Conservation (phyloP, 2,329 filamentous ascomycete genomes). For the Aspergillus clavatus region DNA sequence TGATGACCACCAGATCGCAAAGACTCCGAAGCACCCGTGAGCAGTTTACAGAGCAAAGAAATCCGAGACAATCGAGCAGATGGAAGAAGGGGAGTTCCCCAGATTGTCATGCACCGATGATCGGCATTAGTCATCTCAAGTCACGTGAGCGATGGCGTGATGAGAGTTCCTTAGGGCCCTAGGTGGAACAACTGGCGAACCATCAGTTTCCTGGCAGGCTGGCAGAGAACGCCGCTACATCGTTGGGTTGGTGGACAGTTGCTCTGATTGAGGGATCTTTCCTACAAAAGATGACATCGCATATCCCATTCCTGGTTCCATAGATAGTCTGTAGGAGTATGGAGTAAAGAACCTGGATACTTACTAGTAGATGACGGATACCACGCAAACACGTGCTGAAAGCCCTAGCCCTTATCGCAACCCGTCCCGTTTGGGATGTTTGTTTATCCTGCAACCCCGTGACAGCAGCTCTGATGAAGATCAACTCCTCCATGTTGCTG, state of each 20-base stretch:
- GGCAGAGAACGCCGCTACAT: no score
- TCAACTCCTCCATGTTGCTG: conserved; percentile 4
- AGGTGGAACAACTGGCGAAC: neutral
- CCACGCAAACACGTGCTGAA: conserved; percentile 17
- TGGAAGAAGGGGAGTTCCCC: conserved; percentile 1
- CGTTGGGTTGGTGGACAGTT: no score
- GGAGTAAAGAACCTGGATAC: no score
- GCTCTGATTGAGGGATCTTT: no score
- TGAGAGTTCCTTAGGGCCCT: neutral
- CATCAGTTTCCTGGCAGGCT: no score
- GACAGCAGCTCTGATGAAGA: conserved; percentile 13
- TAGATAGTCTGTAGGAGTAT: no score
- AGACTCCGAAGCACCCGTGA: conserved; percentile 1
- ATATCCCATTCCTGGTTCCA: no score
- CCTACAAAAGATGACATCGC: no score
- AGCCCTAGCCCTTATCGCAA: conserved; percentile 31
- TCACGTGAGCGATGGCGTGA: conserved; percentile 21
- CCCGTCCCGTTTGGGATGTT: conserved; percentile 36
- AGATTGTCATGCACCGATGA: conserved; percentile 16
- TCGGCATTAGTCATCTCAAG: conserved; percentile 18
- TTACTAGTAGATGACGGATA: neutral
- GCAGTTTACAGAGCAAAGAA: neutral
- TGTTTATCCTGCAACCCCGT: conserved; percentile 32
- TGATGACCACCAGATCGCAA: conserved; percentile 33
- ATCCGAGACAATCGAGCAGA: neutral